Base-by-base conservation (phyloP, 495 filamentous ascomycete genomes). In the Saxophila tyrrhenica region DNA sequence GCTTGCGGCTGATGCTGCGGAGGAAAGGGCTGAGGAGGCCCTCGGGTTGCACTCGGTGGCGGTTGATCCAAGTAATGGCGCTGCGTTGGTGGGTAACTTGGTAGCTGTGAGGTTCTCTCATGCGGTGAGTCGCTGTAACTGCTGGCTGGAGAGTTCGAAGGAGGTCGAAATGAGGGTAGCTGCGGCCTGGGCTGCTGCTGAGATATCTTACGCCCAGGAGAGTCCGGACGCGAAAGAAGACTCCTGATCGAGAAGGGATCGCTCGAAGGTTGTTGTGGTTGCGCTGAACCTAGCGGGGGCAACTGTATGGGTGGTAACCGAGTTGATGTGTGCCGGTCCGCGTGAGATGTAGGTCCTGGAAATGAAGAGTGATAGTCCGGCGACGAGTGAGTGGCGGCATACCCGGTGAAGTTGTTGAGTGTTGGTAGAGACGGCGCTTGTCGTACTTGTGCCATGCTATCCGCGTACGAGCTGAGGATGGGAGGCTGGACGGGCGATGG, bases 401-500 rank as follows among this genome's bases (percentile, higher is more conserved):
- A 35, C 13, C 29, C 29, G 13, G 29, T 35, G 29, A 35, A 35
- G 29, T 35, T 24, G 44, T 29, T 39, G 20, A 49, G 38, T 20
- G 51, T 15, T 32, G 56, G 56, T 13, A 54, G n/a, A 22, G 15
- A 15, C 2, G 35, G 47, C 19, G 43, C 45, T 13, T 15, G 51
- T n/a, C 48, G 51, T 20, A 55, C 25, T 17, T 43, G 29, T 11
- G 52, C 52, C 57, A 55, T 55, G 16, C 15, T 42, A 23, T 39
- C 22, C 3, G 39, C 16, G 15, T 13, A n/a, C 22, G 22, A 45
- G 25, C 23, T 51, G 1, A 39, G 1, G 51, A 54, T 20, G 15
- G 51, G 57, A 16, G 57, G 57, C 25, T 59, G 57, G 23, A 52
- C 1, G 16, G 52, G 52, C 57, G 57, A 50, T 13, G 52, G 57